phyloP scores from a whole-genome alignment of 73 alveolate genomes.

The Uronychia binucleata region DNA sequence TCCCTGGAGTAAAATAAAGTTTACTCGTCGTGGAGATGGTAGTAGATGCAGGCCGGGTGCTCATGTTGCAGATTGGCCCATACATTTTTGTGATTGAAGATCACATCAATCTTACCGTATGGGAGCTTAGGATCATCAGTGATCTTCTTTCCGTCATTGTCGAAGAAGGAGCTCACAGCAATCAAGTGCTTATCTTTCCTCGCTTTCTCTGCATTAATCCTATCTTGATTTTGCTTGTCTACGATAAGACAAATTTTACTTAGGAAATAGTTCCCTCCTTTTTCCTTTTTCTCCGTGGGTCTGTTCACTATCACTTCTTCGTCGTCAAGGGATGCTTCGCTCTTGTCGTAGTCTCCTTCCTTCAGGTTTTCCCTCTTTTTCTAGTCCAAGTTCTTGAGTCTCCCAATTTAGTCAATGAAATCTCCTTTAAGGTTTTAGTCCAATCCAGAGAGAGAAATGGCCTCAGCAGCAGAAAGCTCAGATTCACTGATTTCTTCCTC shows the following conservation, averaged over 20 bases:
- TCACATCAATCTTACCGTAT: conserved; percentile 66
- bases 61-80: conserved; percentile 84
- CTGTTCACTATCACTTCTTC: neutral
- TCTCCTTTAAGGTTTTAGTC: neutral
- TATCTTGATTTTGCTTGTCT: conserved; percentile 25
- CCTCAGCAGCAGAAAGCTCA: neutral
- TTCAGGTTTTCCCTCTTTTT: neutral
- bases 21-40: conserved; percentile 61
- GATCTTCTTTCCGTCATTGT: conserved; percentile 16
- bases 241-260: neutral
- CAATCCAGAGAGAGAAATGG: neutral
- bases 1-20: no score
- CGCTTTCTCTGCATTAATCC: conserved; percentile 12
- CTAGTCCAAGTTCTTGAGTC: neutral
- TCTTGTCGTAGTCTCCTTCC: neutral
- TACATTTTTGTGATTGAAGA: conserved; percentile 77
- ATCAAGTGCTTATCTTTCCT: conserved; percentile 61
- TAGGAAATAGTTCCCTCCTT: neutral
- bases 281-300: neutral
- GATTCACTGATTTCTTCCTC: neutral
- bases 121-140: conserved; percentile 48
- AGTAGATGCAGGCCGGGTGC: conserved; percentile 70
- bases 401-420: neutral
- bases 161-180: conserved; percentile 40
- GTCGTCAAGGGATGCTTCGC: neutral